phyloP scores from a whole-genome alignment of 179 eudicot species.

The Sideroxylon spinosum region DNA sequence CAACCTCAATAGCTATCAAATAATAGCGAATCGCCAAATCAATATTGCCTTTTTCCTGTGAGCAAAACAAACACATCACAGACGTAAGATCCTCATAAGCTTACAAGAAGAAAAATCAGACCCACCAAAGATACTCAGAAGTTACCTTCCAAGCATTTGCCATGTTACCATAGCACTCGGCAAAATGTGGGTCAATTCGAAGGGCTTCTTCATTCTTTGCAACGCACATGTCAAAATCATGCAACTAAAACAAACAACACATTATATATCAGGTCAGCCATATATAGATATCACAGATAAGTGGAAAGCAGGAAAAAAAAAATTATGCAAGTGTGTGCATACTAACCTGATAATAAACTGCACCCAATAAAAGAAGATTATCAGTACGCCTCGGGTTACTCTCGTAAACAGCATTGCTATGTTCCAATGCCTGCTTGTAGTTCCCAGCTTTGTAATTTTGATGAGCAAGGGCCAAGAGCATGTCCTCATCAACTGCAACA shows the following conservation, averaged over 20 bases:
- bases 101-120: not conserved
- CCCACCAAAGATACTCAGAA: not conserved
- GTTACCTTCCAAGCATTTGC: constrained; percentile 97
- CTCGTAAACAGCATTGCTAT: constrained; percentile 67
- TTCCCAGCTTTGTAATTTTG: constrained; percentile 88
- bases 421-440: constrained; percentile 80
- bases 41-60: constrained; percentile 91
- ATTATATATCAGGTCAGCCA: constrained; percentile 20
- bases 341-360: constrained; percentile 81
- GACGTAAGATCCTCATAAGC: not conserved
- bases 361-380: constrained; percentile 86
- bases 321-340: not conserved
- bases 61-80: constrained; percentile 11
- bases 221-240: constrained; percentile 77
- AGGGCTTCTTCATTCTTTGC: constrained; percentile 94
- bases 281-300: constrained; percentile 4
- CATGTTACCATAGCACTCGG: constrained; percentile 96
- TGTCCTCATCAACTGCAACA: constrained; percentile 67
- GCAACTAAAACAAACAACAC: constrained; percentile 44
- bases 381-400: constrained; percentile 79
- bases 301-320: not conserved
- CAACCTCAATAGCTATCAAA: constrained; percentile 86
- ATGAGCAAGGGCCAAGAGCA: constrained; percentile 64
- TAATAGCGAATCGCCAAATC: constrained; percentile 88
- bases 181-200: constrained; percentile 70